These are phyloP conservation scores for Xanthoparmelia taractica DNA, from an alignment of 495 filamentous ascomycete species.

Conservation along the genomic window DNA sequence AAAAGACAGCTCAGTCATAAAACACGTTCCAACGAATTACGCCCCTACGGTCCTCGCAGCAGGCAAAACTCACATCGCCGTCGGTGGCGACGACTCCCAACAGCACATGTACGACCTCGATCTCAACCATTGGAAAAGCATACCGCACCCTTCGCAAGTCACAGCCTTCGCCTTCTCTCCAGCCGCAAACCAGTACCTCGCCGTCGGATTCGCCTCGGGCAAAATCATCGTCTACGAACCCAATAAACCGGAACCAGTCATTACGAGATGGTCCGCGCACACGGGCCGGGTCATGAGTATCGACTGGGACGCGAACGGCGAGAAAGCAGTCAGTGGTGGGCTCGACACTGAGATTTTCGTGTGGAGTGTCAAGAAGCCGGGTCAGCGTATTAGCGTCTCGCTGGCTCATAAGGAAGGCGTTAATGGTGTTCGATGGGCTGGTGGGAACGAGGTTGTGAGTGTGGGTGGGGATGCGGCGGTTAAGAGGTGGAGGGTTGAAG, in stretches of 20 bases:
- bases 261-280: constrained; percentile 84
- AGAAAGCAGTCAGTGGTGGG: constrained; percentile 72
- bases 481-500: constrained; percentile 79
- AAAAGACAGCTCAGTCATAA: constrained; percentile 49
- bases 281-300: constrained; percentile 78
- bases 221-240: constrained; percentile 75
- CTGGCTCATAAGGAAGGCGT: constrained; percentile 96
- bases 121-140: constrained; percentile 43
- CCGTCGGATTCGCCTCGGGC: constrained; percentile 73
- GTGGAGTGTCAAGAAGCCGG: constrained; percentile 81
- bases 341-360: constrained; percentile 87
- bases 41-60: constrained; percentile 65
- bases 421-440: constrained; percentile 77
- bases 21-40: constrained; percentile 37
- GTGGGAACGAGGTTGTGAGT: constrained; percentile 62
- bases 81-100: constrained; percentile 63
- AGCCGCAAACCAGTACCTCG: constrained; percentile 53
- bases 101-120: constrained; percentile 55
- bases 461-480: constrained; percentile 81
- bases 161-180: constrained; percentile 59
- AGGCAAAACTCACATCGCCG: constrained; percentile 55
- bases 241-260: constrained; percentile 50
- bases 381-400: constrained; percentile 64
- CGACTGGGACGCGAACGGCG: constrained; percentile 68
- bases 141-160: constrained; percentile 47